Conservation (phyloP, 257 asterid species). For the Jaltomata sinuosa region DNA sequence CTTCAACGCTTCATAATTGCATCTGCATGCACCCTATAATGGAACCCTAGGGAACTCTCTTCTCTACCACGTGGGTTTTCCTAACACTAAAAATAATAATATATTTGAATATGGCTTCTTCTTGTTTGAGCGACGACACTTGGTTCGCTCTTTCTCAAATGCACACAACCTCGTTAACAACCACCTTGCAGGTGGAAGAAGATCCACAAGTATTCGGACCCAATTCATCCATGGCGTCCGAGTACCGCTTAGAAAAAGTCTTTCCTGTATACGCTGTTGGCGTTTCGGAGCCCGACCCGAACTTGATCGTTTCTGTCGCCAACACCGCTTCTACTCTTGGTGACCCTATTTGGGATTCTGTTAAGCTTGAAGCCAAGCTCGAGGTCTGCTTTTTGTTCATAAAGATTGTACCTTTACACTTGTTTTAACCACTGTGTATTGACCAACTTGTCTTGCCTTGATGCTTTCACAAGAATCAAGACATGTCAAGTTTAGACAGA, state of each 20-base stretch:
- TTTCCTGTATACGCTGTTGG: constrained; percentile 49
- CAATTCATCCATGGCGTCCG: background rate
- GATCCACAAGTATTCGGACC: constrained; percentile 1
- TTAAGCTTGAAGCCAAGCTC: constrained; percentile 24
- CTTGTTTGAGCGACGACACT: constrained; percentile 18
- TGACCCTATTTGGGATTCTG: constrained; percentile 43
- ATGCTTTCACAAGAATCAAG: background rate
- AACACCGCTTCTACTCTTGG: constrained; percentile 26
- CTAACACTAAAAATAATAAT: background rate
- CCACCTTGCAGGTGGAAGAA: background rate
- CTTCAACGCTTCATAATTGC: background rate
- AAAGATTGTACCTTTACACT: background rate
- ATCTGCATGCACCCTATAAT: constrained; percentile 7
- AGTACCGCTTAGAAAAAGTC: constrained; percentile 19
- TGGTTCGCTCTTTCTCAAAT: constrained; percentile 15
- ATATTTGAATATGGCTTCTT: constrained; percentile 20
- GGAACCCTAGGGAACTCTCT: background rate
- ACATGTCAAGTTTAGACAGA: background rate
- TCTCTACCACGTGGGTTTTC: background rate
- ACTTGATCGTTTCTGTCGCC: constrained; percentile 22
- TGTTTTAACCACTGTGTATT: background rate
- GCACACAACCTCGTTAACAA: background rate
- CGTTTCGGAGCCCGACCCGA: constrained; percentile 29
- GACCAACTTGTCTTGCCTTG: background rate
- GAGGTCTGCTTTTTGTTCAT: constrained; percentile 17